Evolutionary conservation across 2,329 filamentous ascomycete genomes (phyloP).

Genomic region (Phialophora verrucosa): DNA sequence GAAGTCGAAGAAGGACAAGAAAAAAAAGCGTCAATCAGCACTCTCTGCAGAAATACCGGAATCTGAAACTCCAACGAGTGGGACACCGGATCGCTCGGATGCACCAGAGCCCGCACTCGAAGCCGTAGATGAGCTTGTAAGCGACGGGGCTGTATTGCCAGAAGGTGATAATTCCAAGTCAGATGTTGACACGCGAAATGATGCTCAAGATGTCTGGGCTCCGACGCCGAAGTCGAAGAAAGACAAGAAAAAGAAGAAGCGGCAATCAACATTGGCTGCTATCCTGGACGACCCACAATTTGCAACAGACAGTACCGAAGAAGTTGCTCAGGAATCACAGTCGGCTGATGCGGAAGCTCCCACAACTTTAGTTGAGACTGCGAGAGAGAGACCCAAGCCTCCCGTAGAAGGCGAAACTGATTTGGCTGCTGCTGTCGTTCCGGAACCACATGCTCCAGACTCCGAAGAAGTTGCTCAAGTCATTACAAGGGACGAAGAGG

Average conservation of each 20-base stretch:
- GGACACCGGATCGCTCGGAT: not conserved
- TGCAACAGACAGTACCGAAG: not conserved
- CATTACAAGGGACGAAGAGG: not conserved
- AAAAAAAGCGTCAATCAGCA: constrained; percentile 29
- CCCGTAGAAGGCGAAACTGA: not conserved
- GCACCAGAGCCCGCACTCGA: not conserved
- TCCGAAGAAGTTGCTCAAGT: not conserved
- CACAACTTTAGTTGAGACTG: not conserved
- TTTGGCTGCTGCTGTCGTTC: not conserved
- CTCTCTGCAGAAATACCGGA: not conserved
- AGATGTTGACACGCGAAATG: not conserved
- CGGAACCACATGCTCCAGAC: not conserved
- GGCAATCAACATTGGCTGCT: constrained; percentile 10
- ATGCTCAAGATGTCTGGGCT: constrained; percentile 1
- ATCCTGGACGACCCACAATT: not conserved
- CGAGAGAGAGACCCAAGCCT: constrained; percentile 1
- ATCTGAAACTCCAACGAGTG: not conserved
- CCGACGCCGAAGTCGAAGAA: constrained; percentile 41
- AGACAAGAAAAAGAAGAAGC: constrained; percentile 36
- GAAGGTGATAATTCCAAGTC: not conserved
- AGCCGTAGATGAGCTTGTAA: not conserved
- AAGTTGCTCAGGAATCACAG: not conserved
- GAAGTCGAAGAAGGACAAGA: constrained; percentile 38
- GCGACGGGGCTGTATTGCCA: not conserved
- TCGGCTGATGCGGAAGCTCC: not conserved